A percentile compares a stretch with the other conserved stretches of the same genome.
These are phyloP conservation scores for Dryadomyces quercus-mongolicae DNA, from an alignment of 2,329 filamentous ascomycete genomes.

Conservation along the genomic window DNA sequence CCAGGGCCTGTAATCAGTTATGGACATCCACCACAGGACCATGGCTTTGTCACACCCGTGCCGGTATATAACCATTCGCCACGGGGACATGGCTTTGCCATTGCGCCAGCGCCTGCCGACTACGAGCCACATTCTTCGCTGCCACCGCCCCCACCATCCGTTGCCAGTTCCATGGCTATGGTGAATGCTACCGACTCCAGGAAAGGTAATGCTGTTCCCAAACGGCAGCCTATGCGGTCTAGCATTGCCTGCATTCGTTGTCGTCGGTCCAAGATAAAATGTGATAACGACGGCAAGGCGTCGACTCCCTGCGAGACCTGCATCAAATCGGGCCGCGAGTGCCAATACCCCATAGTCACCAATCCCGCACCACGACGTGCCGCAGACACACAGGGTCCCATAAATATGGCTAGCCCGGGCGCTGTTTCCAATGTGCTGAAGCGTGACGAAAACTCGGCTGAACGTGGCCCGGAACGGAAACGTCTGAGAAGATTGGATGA, in stretches of 20 bases:
- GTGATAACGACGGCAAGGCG: constrained; percentile 63
- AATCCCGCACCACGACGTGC: neutral
- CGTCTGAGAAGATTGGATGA: constrained; percentile 32
- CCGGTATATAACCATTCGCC: neutral
- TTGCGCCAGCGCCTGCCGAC: neutral
- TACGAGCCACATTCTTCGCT: neutral
- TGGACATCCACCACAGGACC: neutral
- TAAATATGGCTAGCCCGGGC: neutral
- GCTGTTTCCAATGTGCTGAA: constrained; percentile 17
- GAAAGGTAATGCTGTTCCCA: constrained; percentile 17
- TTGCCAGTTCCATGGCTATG: constrained; percentile 8
- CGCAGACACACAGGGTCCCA: neutral
- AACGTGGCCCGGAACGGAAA: constrained; percentile 36
- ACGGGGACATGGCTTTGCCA: neutral
- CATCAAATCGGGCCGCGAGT: constrained; percentile 58
- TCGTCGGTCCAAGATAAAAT: constrained; percentile 75
- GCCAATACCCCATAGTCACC: constrained; percentile 46
- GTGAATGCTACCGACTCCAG: constrained; percentile 28
- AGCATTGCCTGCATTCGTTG: constrained; percentile 70
- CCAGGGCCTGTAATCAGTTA: neutral
- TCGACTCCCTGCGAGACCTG: constrained; percentile 60
- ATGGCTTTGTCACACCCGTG: neutral
- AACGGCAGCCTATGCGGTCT: constrained; percentile 48
- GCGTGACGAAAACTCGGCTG: constrained; percentile 25
- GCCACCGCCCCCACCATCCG: neutral